These are phyloP conservation scores for Arthroderma sp. DNA, from an alignment of 2,329 filamentous ascomycete genomes.

Conservation along the genomic window DNA sequence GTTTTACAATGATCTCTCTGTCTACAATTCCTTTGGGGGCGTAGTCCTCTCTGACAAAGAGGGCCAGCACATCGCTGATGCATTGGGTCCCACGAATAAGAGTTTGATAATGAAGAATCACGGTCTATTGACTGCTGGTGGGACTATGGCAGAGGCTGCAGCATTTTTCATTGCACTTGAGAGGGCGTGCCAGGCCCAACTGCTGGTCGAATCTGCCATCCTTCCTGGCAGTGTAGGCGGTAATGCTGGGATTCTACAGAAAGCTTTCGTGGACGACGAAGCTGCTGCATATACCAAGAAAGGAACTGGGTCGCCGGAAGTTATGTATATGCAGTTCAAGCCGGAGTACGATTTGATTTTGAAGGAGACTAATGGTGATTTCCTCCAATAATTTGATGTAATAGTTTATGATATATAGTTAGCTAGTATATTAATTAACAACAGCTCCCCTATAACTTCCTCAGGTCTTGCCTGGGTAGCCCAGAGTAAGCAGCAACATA, in stretches of 20 bases:
- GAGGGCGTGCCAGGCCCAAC: slow-evolving; percentile 53
- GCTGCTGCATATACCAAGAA: background rate
- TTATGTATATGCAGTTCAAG: slow-evolving; percentile 1
- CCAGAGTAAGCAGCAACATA: no score
- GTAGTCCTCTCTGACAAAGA: slow-evolving; percentile 34
- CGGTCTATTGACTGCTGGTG: slow-evolving; percentile 44
- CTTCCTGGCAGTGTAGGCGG: background rate
- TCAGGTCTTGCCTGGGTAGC: no score
- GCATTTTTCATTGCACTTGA: slow-evolving; percentile 58
- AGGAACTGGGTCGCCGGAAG: background rate
- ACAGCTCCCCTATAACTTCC: no score
- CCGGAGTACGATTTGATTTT: background rate
- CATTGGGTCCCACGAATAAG: slow-evolving; percentile 13
- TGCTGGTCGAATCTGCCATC: slow-evolving; percentile 51
- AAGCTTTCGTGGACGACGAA: background rate
- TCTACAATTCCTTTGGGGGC: slow-evolving; percentile 35
- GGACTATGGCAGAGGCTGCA: slow-evolving; percentile 60
- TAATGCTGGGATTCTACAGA: background rate
- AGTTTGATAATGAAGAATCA: slow-evolving; percentile 20
- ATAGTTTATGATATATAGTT: no score
- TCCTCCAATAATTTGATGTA: background rate
- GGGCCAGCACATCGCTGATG: slow-evolving; percentile 29
- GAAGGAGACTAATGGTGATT: background rate
- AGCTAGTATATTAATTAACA: no score
- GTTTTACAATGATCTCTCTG: slow-evolving; percentile 17